Evolutionary conservation across 192 early-diverging fungal genomes (phyloP).

Genomic region (Glomus cerebriforme): DNA sequence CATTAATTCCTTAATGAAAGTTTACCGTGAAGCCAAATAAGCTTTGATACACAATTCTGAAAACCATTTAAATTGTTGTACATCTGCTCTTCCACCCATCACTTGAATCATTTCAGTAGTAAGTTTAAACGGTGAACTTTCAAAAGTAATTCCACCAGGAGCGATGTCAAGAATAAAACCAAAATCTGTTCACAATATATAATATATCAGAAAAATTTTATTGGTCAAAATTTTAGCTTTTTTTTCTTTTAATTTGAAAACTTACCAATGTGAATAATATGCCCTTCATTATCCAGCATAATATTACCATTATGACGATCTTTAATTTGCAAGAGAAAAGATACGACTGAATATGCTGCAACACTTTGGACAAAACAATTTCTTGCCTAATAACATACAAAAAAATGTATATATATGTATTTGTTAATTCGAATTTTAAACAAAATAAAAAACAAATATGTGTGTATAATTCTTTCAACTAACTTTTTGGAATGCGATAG

Average conservation of each 20-base stretch:
- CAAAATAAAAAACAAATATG: neutral
- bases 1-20: neutral
- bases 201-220: neutral
- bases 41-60: constrained; percentile 89
- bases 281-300: constrained; percentile 96
- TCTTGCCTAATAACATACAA: constrained; percentile 64
- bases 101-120: constrained; percentile 97
- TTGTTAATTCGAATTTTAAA: neutral
- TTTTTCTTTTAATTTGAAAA: neutral
- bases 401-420: neutral
- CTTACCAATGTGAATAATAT: constrained; percentile 93
- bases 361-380: constrained; percentile 93
- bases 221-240: neutral
- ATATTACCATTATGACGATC: constrained; percentile 99
- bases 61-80: constrained; percentile 86
- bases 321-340: constrained; percentile 96
- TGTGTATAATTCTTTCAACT: too few species aligned
- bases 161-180: constrained; percentile 98
- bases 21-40: constrained; percentile 77
- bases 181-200: constrained; percentile 67
- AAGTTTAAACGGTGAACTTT: constrained; percentile 96
- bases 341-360: constrained; percentile 93
- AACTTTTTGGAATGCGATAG: constrained; percentile 79
- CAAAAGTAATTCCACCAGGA: constrained; percentile 96
- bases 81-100: constrained; percentile 86